Evolutionary conservation across 192 early-diverging fungal genomes (phyloP), one percentile per base, ranked within the genome.

Genomic region (Linnemannia elongata): DNA sequence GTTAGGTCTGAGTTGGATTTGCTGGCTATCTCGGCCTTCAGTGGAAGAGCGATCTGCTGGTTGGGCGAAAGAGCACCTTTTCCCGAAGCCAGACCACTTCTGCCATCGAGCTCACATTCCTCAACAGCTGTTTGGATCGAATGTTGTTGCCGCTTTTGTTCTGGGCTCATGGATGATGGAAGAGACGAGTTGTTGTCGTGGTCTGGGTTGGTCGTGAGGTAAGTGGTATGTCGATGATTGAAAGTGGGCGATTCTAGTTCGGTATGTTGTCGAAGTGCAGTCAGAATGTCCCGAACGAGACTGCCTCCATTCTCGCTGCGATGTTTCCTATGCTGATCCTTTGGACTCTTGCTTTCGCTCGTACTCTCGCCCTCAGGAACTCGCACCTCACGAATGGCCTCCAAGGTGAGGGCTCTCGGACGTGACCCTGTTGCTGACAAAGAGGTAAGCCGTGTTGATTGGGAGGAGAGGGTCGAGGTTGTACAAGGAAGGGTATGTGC

Each of bases 221-320:
- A 30, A 66, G 55, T 27, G 27, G 55, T 27, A n/a, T 27, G 27
- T 30, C 27, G 60, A 12, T 30, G 60, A 66, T 66, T 35, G 44
- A 49, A 30, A 22, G 15, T 42, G 52, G 75, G 71, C 10, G 75
- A 77, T 44, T 80, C 84, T 8, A 81, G 69, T 27, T 77, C 84
- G 18, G 75, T 77, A 45, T 44, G 71, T 47, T 85, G 78, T 49
- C 83, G 83, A 33, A 85, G 73, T 33, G 42, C 83, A 18, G 63
- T 57, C 52, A 85, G 30, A 69, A 85, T 69, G 38, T 63, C 83
- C 72, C 68, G 74, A n/a, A 85, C 83, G 22, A 76, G 74, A 27
- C 83, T 71, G 41, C 69, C 36, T 49, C 77, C 78, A 55, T 80
- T 79, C 36, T 85, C 83, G 33, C 78, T 85, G n/a, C 52, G 78